Percentiles rank a stretch among this genome's conserved stretches.
Evolutionary conservation across 1,284 basidiomycete genomes (phyloP).

Genomic region (Tilletia caries): DNA sequence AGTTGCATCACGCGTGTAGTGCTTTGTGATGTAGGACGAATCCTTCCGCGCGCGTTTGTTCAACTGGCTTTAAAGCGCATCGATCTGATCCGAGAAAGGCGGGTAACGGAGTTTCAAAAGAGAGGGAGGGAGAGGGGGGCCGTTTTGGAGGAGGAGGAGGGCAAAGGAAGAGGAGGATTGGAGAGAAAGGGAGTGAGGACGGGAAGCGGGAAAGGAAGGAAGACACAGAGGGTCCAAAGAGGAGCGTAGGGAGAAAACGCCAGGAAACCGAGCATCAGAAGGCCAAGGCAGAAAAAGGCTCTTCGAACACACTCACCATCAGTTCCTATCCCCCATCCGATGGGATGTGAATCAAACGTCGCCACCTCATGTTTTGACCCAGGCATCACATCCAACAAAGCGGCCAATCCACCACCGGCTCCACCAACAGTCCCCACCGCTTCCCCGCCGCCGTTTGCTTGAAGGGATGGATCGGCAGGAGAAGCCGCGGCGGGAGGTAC

Average conservation of each 20-base stretch:
- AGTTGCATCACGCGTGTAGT: no score
- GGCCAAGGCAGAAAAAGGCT: background rate
- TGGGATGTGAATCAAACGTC: constrained; percentile 46
- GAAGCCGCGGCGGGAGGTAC: constrained; percentile 22
- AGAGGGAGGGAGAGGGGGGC: no score
- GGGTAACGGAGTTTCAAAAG: no score
- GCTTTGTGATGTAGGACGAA: no score
- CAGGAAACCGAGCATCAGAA: background rate
- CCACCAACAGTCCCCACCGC: constrained; percentile 27
- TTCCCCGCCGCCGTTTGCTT: background rate
- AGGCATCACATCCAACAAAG: constrained; percentile 46
- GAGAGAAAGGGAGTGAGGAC: no score
- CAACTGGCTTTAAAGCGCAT: no score
- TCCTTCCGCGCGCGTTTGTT: no score
- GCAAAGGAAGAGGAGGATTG: background rate
- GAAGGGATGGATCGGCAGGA: background rate
- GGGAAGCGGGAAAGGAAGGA: background rate
- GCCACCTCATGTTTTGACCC: constrained; percentile 50
- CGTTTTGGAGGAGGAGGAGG: no score
- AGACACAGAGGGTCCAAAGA: background rate
- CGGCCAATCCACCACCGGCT: constrained; percentile 27
- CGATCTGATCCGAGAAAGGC: no score
- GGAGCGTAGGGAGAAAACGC: background rate
- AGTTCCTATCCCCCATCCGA: constrained; percentile 29
- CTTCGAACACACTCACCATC: constrained; percentile 7